These are phyloP conservation scores for Uncinocarpus reesii DNA, from an alignment of 2,329 filamentous ascomycete genomes.

Conservation along the genomic window DNA sequence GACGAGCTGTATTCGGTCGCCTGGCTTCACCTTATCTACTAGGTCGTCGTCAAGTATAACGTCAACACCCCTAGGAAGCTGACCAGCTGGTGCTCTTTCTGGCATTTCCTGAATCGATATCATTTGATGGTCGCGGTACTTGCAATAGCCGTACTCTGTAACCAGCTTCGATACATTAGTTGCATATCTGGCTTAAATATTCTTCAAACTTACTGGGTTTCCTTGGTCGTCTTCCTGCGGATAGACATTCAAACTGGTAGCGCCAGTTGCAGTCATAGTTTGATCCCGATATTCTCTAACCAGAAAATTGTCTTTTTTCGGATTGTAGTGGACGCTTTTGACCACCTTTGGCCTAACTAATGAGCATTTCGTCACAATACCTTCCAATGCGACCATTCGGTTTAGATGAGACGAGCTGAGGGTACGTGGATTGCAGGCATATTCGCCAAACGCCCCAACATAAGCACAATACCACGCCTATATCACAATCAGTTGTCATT, in stretches of 20 bases:
- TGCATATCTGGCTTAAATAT: conserved; percentile 2
- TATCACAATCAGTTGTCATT: not conserved
- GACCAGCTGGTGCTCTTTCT: conserved; percentile 85
- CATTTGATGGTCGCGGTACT: conserved; percentile 92
- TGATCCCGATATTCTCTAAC: conserved; percentile 89
- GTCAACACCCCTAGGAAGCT: conserved; percentile 88
- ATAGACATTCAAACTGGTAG: conserved; percentile 83
- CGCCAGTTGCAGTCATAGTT: conserved; percentile 84
- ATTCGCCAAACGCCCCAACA: conserved; percentile 89
- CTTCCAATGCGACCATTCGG: conserved; percentile 92
- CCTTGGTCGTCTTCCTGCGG: conserved; percentile 88
- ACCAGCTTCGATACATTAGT: conserved; percentile 45
- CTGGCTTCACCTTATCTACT: conserved; percentile 88
- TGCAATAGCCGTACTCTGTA: conserved; percentile 93
- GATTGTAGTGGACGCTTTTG: conserved; percentile 94
- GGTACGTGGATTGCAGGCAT: conserved; percentile 87
- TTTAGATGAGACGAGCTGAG: conserved; percentile 83
- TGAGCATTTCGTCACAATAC: conserved; percentile 93
- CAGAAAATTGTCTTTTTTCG: conserved; percentile 74
- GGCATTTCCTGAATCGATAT: conserved; percentile 99
- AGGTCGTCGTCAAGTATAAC: conserved; percentile 95
- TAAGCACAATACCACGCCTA: conserved; percentile 83
- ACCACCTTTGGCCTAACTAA: conserved; percentile 95
- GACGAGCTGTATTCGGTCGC: conserved; percentile 92
- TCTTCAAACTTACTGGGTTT: conserved; percentile 51